Conservation (phyloP, 2,329 filamentous ascomycete genomes). For the Alternaria gaisen region DNA sequence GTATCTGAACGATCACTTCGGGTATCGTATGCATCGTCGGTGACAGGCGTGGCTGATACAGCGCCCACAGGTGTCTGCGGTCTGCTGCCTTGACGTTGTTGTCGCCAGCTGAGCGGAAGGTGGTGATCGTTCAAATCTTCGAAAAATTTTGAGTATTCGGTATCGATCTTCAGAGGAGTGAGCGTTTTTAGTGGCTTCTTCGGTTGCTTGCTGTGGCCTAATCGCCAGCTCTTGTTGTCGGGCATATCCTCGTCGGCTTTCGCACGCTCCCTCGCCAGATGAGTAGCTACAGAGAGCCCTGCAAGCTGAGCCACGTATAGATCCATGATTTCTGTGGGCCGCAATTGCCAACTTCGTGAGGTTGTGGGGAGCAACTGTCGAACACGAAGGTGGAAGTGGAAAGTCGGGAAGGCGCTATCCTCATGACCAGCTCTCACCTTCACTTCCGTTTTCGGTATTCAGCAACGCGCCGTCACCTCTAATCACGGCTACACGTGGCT, state of each 20-base stretch:
- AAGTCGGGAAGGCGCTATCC: background rate
- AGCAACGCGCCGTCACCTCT: background rate
- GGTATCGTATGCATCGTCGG: conserved; percentile 37
- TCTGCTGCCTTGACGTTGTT: conserved; percentile 32
- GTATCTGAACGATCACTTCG: conserved; percentile 42
- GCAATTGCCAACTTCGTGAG: conserved; percentile 3
- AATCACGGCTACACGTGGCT: background rate
- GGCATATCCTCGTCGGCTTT: conserved; percentile 22
- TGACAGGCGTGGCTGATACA: conserved; percentile 22
- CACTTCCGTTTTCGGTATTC: background rate
- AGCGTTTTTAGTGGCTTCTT: conserved; percentile 29
- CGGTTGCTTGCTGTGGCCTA: conserved; percentile 26
- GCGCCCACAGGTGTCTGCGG: conserved; percentile 31
- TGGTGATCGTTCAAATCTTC: conserved; percentile 30
- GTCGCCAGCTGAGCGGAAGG: conserved; percentile 34
- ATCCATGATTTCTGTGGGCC: conserved; percentile 9
- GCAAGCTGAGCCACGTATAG: conserved; percentile 14
- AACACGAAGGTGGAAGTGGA: background rate
- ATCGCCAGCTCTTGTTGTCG: conserved; percentile 37
- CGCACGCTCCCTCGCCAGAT: conserved; percentile 6
- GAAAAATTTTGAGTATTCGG: conserved; percentile 9
- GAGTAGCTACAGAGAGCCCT: conserved; percentile 12
- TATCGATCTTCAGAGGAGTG: conserved; percentile 13
- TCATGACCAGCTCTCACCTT: conserved; percentile 5
- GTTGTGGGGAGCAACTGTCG: background rate